These are phyloP conservation scores for Takakia lepidozioides DNA, from an alignment of 225 moss, liverwort and hornwort genomes.

Conservation along the genomic window DNA sequence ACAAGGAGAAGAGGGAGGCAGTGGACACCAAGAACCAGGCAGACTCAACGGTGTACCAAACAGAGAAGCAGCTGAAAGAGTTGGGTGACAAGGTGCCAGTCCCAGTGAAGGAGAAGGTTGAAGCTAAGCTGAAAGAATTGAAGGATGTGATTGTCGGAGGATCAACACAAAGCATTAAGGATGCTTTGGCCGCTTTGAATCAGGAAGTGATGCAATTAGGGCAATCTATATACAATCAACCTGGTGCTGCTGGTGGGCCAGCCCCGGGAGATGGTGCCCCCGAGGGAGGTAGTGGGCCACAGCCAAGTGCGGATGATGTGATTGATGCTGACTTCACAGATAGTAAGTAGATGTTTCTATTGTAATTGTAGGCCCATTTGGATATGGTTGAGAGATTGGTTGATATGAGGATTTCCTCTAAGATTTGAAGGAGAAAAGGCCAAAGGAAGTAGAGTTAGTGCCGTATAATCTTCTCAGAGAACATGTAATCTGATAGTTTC, in stretches of 20 bases:
- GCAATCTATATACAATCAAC: conserved; percentile 27
- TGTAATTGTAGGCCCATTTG: too few species aligned
- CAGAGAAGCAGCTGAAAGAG: conserved; percentile 32
- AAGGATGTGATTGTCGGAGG: conserved; percentile 20
- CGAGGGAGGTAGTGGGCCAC: conserved; percentile 6
- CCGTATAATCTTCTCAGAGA: too few species aligned
- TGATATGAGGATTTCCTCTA: too few species aligned
- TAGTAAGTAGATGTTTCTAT: conserved; percentile 11
- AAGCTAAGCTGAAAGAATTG: conserved; percentile 27
- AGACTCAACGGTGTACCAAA: conserved; percentile 26
- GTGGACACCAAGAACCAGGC: conserved; percentile 36
- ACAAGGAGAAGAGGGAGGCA: conserved; percentile 25
- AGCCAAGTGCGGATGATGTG: conserved; percentile 47
- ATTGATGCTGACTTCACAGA: conserved; percentile 53
- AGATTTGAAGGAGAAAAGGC: too few species aligned
- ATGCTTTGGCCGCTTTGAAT: conserved; percentile 24
- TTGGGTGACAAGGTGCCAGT: conserved; percentile 40
- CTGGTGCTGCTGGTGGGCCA: conserved; percentile 17
- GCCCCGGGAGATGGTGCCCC: conserved; percentile 18
- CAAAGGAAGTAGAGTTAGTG: too few species aligned
- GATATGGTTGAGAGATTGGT: too few species aligned
- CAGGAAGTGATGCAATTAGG: conserved; percentile 34
- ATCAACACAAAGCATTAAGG: conserved; percentile 21
- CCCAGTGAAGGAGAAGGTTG: conserved; percentile 29
- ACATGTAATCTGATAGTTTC: too few species aligned